phyloP scores from a whole-genome alignment of 192 early-diverging fungal species.

The Linnemannia hyalina region DNA sequence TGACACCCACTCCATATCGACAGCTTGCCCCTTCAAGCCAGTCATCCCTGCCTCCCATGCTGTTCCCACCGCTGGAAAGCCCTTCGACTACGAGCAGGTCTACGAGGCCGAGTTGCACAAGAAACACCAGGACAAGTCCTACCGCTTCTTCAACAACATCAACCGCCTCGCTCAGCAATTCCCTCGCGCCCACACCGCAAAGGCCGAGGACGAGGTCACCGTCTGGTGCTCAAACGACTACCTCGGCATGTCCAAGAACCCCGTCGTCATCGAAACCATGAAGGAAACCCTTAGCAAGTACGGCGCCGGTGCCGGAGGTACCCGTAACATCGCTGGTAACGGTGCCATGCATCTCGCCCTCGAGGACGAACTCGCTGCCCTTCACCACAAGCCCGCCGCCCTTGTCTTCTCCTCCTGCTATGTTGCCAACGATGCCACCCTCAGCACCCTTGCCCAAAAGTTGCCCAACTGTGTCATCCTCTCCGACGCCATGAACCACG shows the following conservation, averaged over 20 bases:
- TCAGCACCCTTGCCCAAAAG: constrained; percentile 89
- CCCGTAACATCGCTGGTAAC: constrained; percentile 99
- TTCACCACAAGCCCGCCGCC: constrained; percentile 93
- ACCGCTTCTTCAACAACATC: constrained; percentile 99
- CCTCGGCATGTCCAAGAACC: constrained; percentile 95
- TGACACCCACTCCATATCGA: not conserved
- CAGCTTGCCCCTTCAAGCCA: constrained; percentile 59
- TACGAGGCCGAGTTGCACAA: constrained; percentile 91
- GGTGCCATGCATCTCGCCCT: constrained; percentile 93
- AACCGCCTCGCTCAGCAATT: constrained; percentile 94
- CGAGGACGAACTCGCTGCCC: constrained; percentile 89
- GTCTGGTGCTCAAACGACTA: constrained; percentile 99
- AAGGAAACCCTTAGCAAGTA: constrained; percentile 96
- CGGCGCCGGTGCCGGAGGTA: constrained; percentile 98
- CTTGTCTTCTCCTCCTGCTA: constrained; percentile 98
- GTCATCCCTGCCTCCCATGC: constrained; percentile 53
- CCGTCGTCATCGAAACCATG: constrained; percentile 88
- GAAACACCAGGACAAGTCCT: constrained; percentile 97
- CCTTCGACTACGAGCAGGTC: constrained; percentile 92
- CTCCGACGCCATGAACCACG: constrained; percentile 95
- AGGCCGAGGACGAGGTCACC: constrained; percentile 87
- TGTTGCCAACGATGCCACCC: constrained; percentile 97
- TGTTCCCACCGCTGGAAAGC: constrained; percentile 52
- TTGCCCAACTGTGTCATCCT: constrained; percentile 95
- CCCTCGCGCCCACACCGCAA: constrained; percentile 94